These are phyloP conservation scores for Dactylellina haptotyla DNA, from an alignment of 2,329 filamentous ascomycete genomes.

Conservation along the genomic window DNA sequence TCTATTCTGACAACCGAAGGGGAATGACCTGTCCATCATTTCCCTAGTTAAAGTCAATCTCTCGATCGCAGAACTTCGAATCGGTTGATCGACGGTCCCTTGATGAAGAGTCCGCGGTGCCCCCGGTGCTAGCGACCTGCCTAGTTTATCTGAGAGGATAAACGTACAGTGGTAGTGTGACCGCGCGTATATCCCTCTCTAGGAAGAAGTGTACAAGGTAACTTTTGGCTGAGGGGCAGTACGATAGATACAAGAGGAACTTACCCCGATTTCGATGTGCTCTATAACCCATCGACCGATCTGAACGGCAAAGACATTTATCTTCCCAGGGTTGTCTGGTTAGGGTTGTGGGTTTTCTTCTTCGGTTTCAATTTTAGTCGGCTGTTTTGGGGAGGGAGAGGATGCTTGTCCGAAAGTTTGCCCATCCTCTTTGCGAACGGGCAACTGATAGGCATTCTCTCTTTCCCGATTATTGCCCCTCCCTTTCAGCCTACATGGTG, in stretches of 20 bases:
- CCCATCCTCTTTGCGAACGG: constrained; percentile 46
- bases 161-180: constrained; percentile 28
- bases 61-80: constrained; percentile 40
- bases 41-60: constrained; percentile 30
- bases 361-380: neutral
- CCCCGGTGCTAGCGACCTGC: constrained; percentile 37
- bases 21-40: constrained; percentile 8
- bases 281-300: constrained; percentile 38
- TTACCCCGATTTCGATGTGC: constrained; percentile 42
- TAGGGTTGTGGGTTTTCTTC: constrained; percentile 24
- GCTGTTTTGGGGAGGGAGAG: too few relatives aligned
- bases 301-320: constrained; percentile 30
- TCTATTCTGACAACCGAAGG: constrained; percentile 1
- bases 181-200: constrained; percentile 32
- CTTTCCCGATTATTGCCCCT: constrained; percentile 55
- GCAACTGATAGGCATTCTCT: constrained; percentile 52
- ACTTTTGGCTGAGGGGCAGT: constrained; percentile 2
- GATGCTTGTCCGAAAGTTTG: constrained; percentile 15
- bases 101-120: neutral
- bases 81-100: constrained; percentile 36
- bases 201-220: constrained; percentile 2
- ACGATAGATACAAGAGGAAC: constrained; percentile 4
- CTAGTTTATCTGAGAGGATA: constrained; percentile 25
- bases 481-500: constrained; percentile 36
- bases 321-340: constrained; percentile 9